Conservation (phyloP, 129 eudicot genomes). For the Tagetes patula region DNA sequence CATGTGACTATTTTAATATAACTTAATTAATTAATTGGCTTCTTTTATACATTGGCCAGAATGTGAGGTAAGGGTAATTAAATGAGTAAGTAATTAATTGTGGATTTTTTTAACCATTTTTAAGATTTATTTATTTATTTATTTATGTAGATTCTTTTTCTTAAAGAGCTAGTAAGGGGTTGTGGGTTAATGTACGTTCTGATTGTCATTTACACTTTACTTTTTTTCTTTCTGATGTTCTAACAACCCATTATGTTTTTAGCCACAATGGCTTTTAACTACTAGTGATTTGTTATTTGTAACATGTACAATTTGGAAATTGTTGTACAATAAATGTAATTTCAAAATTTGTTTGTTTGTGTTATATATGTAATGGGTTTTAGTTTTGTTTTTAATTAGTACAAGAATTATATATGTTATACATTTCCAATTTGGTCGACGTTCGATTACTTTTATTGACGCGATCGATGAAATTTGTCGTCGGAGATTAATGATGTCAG, state of each 20-base stretch:
- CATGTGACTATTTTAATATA: constrained; percentile 32
- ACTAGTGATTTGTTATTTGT: neutral
- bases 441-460: too few species aligned
- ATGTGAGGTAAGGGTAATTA: constrained; percentile 23
- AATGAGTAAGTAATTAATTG: neutral
- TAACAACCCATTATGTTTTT: neutral
- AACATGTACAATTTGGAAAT: constrained; percentile 3
- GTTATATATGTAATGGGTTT: neutral
- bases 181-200: constrained; percentile 20
- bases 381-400: neutral
- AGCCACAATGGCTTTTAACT: constrained; percentile 14
- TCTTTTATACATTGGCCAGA: constrained; percentile 25
- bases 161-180: constrained; percentile 14
- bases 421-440: too few species aligned
- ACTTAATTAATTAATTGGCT: neutral
- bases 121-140: neutral
- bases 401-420: too few species aligned
- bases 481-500: too few species aligned
- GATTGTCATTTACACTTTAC: neutral
- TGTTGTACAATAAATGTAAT: constrained; percentile 8
- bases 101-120: neutral
- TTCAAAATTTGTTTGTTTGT: neutral
- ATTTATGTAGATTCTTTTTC: constrained; percentile 31
- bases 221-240: neutral
- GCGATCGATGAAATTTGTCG: too few species aligned